Conservation (phyloP, 1,284 basidiomycete species). For the Peniophora sp. region DNA sequence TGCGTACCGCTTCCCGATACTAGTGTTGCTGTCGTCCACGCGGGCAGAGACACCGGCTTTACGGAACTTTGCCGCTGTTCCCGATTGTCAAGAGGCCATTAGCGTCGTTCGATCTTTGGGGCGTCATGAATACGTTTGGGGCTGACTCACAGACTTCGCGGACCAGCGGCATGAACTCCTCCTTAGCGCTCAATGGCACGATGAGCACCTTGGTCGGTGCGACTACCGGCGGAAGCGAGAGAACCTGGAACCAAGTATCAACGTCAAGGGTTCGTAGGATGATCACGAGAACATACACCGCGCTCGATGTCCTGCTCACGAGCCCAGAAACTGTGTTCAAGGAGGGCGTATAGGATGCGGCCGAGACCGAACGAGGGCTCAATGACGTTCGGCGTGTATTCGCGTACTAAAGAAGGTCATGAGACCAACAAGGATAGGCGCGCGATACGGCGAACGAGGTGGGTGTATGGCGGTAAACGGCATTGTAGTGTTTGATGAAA, state of each 20-base stretch:
- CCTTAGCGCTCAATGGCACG: constrained; percentile 87
- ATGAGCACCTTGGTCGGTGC: constrained; percentile 96
- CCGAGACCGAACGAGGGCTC: constrained; percentile 98
- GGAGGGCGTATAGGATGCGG: constrained; percentile 88
- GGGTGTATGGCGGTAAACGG: neutral
- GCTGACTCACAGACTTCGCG: constrained; percentile 79
- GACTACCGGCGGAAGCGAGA: constrained; percentile 86
- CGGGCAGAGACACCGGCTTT: constrained; percentile 84
- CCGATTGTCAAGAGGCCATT: constrained; percentile 6
- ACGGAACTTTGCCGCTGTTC: constrained; percentile 76
- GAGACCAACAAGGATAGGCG: neutral
- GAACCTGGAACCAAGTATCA: constrained; percentile 46
- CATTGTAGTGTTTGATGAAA: too few species aligned
- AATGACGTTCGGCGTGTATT: constrained; percentile 96
- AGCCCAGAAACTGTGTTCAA: constrained; percentile 96
- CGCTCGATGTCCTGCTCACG: constrained; percentile 88
- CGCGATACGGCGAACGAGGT: constrained; percentile 1
- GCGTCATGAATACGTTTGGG: constrained; percentile 10
- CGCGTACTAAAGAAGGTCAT: constrained; percentile 56
- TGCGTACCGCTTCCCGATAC: constrained; percentile 95
- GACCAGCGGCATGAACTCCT: constrained; percentile 81
- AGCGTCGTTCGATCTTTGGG: constrained; percentile 6
- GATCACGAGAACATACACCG: constrained; percentile 49
- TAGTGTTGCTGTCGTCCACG: constrained; percentile 92
- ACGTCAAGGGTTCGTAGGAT: constrained; percentile 12